Base-by-base conservation (phyloP, 2,329 filamentous ascomycete species). In the Amesomyces nigricolor region DNA sequence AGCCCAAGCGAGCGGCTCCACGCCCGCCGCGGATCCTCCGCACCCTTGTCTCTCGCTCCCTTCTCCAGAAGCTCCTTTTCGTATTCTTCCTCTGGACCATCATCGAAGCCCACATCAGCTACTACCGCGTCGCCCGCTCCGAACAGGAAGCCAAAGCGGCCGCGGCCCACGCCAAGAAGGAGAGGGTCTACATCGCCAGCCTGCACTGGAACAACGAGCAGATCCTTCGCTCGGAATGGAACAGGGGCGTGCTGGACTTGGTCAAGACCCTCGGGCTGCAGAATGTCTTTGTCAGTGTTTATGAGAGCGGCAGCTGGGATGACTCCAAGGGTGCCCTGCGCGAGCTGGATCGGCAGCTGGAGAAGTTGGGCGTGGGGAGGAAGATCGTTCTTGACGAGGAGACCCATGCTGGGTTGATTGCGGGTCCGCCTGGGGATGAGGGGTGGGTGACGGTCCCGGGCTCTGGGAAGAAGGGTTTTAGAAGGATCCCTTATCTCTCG, bases 271-370 rank as follows among this genome's bases (percentile, higher is more conserved):
- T 87, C 5, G 85, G 86, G 0, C 67, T 77, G 1, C 76, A 79
- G 14, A 86, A 87, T 64, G 78, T 87, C 3, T 86, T 79, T 66
- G 75, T 89, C 54, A 81, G 79, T 35, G 78, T 87, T 17, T 78
- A 84, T 62, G 85, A 88, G 68, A 85, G 82, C 49, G 85, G 85
- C 2, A 86, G 83, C 56, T 83, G 80, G 68, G 86, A 89, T 67
- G 71, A 81, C 53, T 84, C 83, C 4, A 87, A 87, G 65, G 80
- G 73, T 10, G 81, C 80, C 2, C 70, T 89, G 60, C 70, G 72
- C 42, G 75, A 81, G 14, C 72, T 89, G 9, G 79, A 86, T 61
- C 64, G 61, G 2, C 67, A 74, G 32, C 72, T 88, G 13, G 78
- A 77, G 9, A 65, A 68, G 19, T 66, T 77, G 32, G 73, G 75